Evolutionary conservation across 805 yeast species (phyloP).

Genomic region (Suhomyces kilbournensis): DNA sequence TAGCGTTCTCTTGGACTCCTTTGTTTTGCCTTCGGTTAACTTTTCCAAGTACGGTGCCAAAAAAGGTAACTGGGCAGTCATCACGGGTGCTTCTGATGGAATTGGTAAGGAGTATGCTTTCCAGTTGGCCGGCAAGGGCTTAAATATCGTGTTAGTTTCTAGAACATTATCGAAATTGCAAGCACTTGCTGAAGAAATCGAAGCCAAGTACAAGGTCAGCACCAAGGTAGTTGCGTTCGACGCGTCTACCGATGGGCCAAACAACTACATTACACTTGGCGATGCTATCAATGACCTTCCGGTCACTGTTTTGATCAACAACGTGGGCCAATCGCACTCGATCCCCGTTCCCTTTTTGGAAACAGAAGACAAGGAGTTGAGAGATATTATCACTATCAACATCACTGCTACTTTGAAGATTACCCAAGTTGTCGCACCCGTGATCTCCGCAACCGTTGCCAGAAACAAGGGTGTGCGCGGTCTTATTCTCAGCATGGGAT

Average conservation of each 20-base stretch:
- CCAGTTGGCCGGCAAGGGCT: slow-evolving; percentile 83
- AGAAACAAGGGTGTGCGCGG: slow-evolving; percentile 51
- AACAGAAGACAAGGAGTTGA: slow-evolving; percentile 71
- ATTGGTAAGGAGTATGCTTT: slow-evolving; percentile 88
- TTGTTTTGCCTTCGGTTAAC: slow-evolving; percentile 58
- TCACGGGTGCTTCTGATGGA: slow-evolving; percentile 97
- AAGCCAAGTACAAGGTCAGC: slow-evolving; percentile 52
- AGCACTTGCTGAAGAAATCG: slow-evolving; percentile 59
- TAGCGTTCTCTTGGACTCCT: slow-evolving; percentile 59
- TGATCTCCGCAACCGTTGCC: slow-evolving; percentile 54
- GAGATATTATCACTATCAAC: slow-evolving; percentile 80
- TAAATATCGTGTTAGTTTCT: slow-evolving; percentile 79
- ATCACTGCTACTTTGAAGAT: slow-evolving; percentile 78
- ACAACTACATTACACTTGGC: slow-evolving; percentile 53
- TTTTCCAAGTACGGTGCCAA: slow-evolving; percentile 74
- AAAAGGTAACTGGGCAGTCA: slow-evolving; percentile 80
- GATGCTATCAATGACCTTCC: slow-evolving; percentile 50
- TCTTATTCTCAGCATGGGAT: slow-evolving; percentile 89
- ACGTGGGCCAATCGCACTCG: slow-evolving; percentile 92
- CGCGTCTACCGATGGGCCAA: slow-evolving; percentile 59
- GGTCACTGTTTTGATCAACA: slow-evolving; percentile 78
- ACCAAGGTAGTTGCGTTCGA: slow-evolving; percentile 76
- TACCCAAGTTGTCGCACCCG: slow-evolving; percentile 76
- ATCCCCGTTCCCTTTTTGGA: slow-evolving; percentile 92
- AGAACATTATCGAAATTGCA: slow-evolving; percentile 80